phyloP scores from a whole-genome alignment of 164 flowering plant species.

The Cinnamomum micranthum region DNA sequence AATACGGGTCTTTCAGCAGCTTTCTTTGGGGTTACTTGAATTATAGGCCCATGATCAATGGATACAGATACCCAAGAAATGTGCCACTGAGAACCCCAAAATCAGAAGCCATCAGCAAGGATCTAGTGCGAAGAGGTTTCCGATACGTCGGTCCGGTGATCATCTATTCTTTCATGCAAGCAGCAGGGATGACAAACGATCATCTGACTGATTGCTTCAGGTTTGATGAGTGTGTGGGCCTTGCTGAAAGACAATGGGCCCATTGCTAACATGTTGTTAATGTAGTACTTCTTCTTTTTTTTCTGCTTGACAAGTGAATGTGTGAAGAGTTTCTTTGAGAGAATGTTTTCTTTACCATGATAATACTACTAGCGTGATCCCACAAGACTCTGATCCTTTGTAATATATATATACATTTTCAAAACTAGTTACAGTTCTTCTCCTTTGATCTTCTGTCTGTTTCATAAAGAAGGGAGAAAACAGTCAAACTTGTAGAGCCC shows the following conservation, averaged over 20 bases:
- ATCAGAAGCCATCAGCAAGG: conserved; percentile 79
- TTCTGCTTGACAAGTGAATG: not conserved
- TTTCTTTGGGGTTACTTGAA: conserved; percentile 74
- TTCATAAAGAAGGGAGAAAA: no score
- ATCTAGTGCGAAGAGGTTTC: conserved; percentile 65
- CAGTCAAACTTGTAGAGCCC: no score
- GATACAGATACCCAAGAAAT: conserved; percentile 60
- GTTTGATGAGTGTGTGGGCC: conserved; percentile 53
- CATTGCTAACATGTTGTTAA: conserved; percentile 16
- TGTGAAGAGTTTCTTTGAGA: not conserved
- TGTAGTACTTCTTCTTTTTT: not conserved
- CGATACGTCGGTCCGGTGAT: conserved; percentile 84
- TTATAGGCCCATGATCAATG: conserved; percentile 65
- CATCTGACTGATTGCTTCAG: conserved; percentile 82
- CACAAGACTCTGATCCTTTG: no score
- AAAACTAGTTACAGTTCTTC: no score
- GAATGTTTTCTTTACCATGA: no score
- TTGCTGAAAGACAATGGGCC: conserved; percentile 53
- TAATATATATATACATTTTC: no score
- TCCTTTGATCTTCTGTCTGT: no score
- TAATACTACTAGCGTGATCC: no score
- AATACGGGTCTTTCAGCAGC: conserved; percentile 74
- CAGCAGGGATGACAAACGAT: conserved; percentile 80
- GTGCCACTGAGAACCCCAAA: conserved; percentile 75
- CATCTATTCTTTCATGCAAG: conserved; percentile 85